Evolutionary conservation across 495 filamentous ascomycete genomes (phyloP).

Genomic region (Staphylotrichum longicolle): DNA sequence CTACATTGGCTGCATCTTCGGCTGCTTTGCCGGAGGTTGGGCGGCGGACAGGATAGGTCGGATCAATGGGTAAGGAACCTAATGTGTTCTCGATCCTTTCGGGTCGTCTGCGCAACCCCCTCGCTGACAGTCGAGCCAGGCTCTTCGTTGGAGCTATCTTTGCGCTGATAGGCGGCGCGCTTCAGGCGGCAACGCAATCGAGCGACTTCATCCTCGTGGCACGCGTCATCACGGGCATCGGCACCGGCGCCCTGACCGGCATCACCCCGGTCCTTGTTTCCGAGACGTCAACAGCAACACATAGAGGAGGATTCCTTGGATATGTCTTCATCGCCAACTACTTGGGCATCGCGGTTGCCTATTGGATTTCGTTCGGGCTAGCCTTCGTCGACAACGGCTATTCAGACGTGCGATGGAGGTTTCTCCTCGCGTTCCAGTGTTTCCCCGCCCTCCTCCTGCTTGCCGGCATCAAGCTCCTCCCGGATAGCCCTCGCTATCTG

Average conservation of each 20-base stretch:
- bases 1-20: slow-evolving; percentile 56
- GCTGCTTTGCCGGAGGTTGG: slow-evolving; percentile 40
- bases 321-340: slow-evolving; percentile 57
- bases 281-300: slow-evolving; percentile 50
- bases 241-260: slow-evolving; percentile 46
- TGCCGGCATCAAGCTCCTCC: slow-evolving; percentile 2
- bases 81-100: neutral
- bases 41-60: slow-evolving; percentile 9
- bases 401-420: slow-evolving; percentile 42
- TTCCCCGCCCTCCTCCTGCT: slow-evolving; percentile 8
- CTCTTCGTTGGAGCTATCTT: slow-evolving; percentile 52
- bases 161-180: slow-evolving; percentile 52
- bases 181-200: slow-evolving; percentile 51
- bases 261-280: slow-evolving; percentile 40
- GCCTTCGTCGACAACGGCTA: slow-evolving; percentile 50
- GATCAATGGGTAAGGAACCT: slow-evolving; percentile 7
- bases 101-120: slow-evolving; percentile 21
- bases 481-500: slow-evolving; percentile 10
- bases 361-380: slow-evolving; percentile 61
- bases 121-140: slow-evolving; percentile 55
- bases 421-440: slow-evolving; percentile 8
- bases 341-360: slow-evolving; percentile 59
- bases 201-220: slow-evolving; percentile 56
- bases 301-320: slow-evolving; percentile 49
- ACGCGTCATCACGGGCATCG: slow-evolving; percentile 55